Evolutionary conservation across 2,329 filamentous ascomycete species (phyloP), one percentile per base, ranked within the genome.

Genomic region (Ophiostoma sp.): DNA sequence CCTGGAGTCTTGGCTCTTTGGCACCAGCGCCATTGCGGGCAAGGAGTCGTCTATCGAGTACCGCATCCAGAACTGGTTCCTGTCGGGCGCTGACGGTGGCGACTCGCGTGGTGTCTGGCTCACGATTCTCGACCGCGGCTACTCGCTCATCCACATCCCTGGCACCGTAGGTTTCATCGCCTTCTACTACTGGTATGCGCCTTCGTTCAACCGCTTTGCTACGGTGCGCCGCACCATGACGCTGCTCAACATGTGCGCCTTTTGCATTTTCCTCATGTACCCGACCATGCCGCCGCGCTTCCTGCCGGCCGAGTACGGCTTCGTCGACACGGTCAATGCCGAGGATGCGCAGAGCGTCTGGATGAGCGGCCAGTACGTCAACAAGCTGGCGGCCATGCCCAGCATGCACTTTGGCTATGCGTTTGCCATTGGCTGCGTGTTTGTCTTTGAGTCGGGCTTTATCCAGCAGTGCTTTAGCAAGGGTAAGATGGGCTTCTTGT

Each of bases 221-320:
- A 74, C 74, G 4, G 78, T 75, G 5, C 78, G 78, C 60, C 77
- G 77, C 47, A 79, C 76, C 72, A 79, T 79, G 82, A 85, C 85
- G 38, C 80, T 87, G 72, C 85, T 84, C 72, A 89, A 89, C 71
- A 78, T 87, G 42, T 75, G 85, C 67, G 85, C 86, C 62, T 88
- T 89, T 71, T 72, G 84, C 70, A 80, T 85, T 70, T 89, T 89
- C 74, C 85, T 84, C n/a, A 76, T 85, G 38, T 88, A 84, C 79
- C 86, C 86, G 9, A 87, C 84, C 74, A 88, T 88, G 84, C 85
- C 85, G 3, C 85, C 85, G 66, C 83, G 85, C 7, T 78, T 88
- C 63, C 79, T 88, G 66, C 81, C 74, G 7, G 45, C 67, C 49
- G 81, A 85, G 74, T 84, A 78, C 66, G 80, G 81, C 18, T 84